phyloP scores from a whole-genome alignment of 495 filamentous ascomycete genomes.

The Rostrohypoxylon terebratum region DNA sequence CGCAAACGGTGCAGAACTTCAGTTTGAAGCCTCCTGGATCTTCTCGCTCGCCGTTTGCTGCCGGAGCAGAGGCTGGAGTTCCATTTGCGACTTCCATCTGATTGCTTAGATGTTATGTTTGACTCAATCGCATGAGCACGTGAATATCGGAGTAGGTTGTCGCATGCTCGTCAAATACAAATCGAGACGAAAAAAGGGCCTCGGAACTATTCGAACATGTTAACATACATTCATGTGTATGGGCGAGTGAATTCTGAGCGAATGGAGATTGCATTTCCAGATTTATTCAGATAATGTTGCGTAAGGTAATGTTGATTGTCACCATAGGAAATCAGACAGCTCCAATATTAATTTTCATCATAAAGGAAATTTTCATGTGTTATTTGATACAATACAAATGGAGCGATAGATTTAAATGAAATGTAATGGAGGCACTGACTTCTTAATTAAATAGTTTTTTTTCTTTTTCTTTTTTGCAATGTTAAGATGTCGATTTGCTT shows the following conservation, averaged over 20 bases:
- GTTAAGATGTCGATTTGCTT: neutral
- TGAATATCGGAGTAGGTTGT: conserved; percentile 15
- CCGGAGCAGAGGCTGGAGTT: conserved; percentile 31
- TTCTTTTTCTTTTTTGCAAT: neutral
- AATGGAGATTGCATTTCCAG: neutral
- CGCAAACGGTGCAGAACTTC: conserved; percentile 98
- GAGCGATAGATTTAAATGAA: neutral
- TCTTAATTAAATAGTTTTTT: neutral
- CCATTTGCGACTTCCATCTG: conserved; percentile 55
- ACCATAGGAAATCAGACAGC: conserved; percentile 87
- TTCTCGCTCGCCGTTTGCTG: conserved; percentile 56
- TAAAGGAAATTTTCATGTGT: conserved; percentile 5
- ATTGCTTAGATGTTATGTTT: neutral
- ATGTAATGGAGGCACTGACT: conserved; percentile 19
- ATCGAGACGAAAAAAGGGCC: neutral
- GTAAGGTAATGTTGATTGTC: conserved; percentile 62
- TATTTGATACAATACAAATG: neutral
- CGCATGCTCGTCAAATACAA: conserved; percentile 20
- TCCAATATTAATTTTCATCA: conserved; percentile 86
- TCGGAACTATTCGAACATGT: conserved; percentile 2
- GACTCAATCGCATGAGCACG: conserved; percentile 32
- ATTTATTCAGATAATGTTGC: conserved; percentile 63
- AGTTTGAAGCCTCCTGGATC: conserved; percentile 74
- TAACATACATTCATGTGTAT: neutral
- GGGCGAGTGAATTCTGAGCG: neutral